Percentiles rank a stretch among this genome's conserved stretches.
Conservation (phyloP, 2,329 filamentous ascomycete genomes). For the Thelonectria rubi region DNA sequence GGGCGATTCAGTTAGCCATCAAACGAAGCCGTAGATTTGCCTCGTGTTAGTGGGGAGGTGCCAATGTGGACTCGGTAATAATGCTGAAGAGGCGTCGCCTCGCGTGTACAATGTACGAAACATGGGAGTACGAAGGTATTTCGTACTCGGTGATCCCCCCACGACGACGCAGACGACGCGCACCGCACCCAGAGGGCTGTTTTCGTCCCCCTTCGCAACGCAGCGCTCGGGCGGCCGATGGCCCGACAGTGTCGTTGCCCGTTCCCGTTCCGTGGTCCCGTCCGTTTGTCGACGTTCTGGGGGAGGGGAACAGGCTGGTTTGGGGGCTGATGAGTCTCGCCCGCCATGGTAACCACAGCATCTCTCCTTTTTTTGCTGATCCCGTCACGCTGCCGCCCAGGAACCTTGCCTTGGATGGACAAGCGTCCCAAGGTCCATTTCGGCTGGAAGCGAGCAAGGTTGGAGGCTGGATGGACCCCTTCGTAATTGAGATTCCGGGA, state of each 20-base stretch:
- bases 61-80: too few species aligned
- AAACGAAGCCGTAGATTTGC: neutral
- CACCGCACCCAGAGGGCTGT: too few species aligned
- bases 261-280: neutral
- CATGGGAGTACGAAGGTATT: too few species aligned
- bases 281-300: constrained; percentile 6
- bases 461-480: constrained; percentile 3
- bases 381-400: neutral
- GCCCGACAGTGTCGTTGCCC: too few species aligned
- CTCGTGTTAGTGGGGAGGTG: constrained; percentile 1
- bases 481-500: constrained; percentile 3
- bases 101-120: too few species aligned
- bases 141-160: too few species aligned
- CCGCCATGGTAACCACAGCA: neutral
- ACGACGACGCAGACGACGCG: too few species aligned
- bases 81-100: too few species aligned
- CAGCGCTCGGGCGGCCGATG: neutral
- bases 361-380: neutral
- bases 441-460: constrained; percentile 16
- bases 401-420: constrained; percentile 2
- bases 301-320: neutral
- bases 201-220: too few species aligned
- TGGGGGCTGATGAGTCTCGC: neutral
- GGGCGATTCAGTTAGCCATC: neutral
- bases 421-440: constrained; percentile 11